A percentile compares a stretch with the other conserved stretches of the same genome.
Conservation (phyloP, 768 basidiomycete species). For the Pleurotus cornucopiae region DNA sequence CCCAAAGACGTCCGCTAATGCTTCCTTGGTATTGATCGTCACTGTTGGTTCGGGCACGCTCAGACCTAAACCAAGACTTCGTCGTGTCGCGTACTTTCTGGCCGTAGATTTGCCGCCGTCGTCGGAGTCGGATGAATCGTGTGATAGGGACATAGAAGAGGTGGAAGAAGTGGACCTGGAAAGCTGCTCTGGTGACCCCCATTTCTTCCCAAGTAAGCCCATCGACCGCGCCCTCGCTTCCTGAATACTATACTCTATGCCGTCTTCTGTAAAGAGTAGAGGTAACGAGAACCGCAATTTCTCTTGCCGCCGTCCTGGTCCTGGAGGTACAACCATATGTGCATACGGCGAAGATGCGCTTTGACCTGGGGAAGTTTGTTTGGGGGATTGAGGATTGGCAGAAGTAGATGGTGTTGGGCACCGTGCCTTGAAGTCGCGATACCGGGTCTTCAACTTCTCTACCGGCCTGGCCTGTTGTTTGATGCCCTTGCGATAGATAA, state of each 20-base stretch:
- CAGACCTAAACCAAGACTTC: conserved; percentile 34
- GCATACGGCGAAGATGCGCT: conserved; percentile 52
- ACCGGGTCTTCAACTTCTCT: conserved; percentile 78
- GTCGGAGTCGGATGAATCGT: conserved; percentile 3
- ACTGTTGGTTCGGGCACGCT: conserved; percentile 71
- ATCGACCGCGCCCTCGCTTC: conserved; percentile 80
- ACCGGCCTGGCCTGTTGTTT: conserved; percentile 76
- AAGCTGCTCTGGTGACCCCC: conserved; percentile 60
- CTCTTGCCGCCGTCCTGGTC: conserved; percentile 68
- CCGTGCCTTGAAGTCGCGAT: conserved; percentile 73
- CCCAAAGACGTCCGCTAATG: conserved; percentile 88
- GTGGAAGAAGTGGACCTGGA: conserved; percentile 25
- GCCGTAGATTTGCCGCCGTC: conserved; percentile 31
- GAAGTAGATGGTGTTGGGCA: conserved; percentile 32
- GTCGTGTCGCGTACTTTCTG: conserved; percentile 35
- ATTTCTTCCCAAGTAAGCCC: conserved; percentile 82
- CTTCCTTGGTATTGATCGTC: conserved; percentile 96
- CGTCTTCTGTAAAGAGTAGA: conserved; percentile 71
- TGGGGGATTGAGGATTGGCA: conserved; percentile 18
- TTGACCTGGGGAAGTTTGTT: conserved; percentile 20
- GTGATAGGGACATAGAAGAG: conserved; percentile 10
- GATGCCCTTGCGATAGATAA: conserved; percentile 79
- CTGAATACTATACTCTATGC: conserved; percentile 79
- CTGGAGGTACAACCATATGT: conserved; percentile 66
- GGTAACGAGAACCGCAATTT: conserved; percentile 65